Percentiles rank a stretch among this genome's conserved stretches.
Evolutionary conservation across 768 basidiomycete genomes (phyloP).

Genomic region (Leccinum broughii): DNA sequence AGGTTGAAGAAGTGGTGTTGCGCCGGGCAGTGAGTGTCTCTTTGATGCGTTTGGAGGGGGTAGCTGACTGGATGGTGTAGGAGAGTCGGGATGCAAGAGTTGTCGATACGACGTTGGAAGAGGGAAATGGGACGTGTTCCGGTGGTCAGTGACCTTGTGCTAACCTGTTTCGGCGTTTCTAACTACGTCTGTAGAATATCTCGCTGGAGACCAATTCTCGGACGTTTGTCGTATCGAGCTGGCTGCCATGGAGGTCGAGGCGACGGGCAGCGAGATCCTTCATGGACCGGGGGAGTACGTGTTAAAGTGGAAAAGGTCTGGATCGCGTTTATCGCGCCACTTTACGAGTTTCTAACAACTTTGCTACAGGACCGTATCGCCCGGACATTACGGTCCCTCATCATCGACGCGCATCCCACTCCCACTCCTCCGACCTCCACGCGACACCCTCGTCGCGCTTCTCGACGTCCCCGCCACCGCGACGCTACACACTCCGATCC

Average conservation of each 20-base stretch:
- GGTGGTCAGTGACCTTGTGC: slow-evolving; percentile 37
- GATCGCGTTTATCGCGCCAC: not conserved
- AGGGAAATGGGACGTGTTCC: slow-evolving; percentile 45
- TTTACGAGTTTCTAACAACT: not conserved
- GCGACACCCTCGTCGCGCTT: slow-evolving; percentile 64
- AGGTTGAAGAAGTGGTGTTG: slow-evolving; percentile 50
- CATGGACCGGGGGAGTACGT: slow-evolving; percentile 59
- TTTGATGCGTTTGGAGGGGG: too few species aligned
- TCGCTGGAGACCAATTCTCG: slow-evolving; percentile 64
- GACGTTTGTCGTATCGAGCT: slow-evolving; percentile 55
- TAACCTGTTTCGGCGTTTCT: not conserved
- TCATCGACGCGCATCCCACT: slow-evolving; percentile 55
- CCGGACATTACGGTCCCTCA: slow-evolving; percentile 44
- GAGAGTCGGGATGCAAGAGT: slow-evolving; percentile 48
- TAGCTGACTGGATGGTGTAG: slow-evolving; percentile 25
- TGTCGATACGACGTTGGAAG: slow-evolving; percentile 52
- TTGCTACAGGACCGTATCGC: slow-evolving; percentile 43
- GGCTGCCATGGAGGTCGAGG: slow-evolving; percentile 40
- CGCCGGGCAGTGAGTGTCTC: slow-evolving; percentile 45
- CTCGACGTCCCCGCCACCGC: slow-evolving; percentile 63
- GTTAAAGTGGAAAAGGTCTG: slow-evolving; percentile 66
- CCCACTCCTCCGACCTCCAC: slow-evolving; percentile 62
- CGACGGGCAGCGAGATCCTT: slow-evolving; percentile 34
- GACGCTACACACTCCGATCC: slow-evolving; percentile 59
- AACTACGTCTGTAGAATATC: slow-evolving; percentile 47